Evolutionary conservation across 2,329 filamentous ascomycete genomes (phyloP), one percentile per base, ranked within the genome.

Genomic region (Massarina eburnea): DNA sequence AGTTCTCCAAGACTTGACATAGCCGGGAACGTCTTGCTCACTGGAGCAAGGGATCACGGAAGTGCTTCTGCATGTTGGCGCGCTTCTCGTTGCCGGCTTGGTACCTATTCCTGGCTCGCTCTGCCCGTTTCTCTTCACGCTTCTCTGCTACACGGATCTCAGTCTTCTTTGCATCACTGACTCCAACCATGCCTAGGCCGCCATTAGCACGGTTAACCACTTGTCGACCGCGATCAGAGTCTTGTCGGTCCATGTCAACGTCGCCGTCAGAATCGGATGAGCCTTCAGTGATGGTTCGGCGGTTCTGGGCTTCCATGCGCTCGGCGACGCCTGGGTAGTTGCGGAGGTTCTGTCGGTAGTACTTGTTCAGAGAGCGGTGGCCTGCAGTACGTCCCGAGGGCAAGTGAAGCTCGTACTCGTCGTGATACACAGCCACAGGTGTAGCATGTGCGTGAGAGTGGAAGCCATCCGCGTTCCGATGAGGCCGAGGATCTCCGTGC

Each of bases 321-420:
- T 96, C 91, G 47, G 88, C 86, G 0, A 84, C 75, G 2, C 88
- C 85, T 2, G 91, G 91, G 68, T 96, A 86, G 69, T 83, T 88
- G 71, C 87, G 84, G 34, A 99, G 78, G 72, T 97, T 97, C 74
- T 99, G 94, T 48, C 89, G 85, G 75, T 85, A 99, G 73, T 97
- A 97, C 57, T 82, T 85, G 64, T 88, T 86, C 43, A 96, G 74
- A 7, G 89, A 94, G 38, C 94, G 84, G 69, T 99, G 94, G 30
- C 94, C 94, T 29, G 95, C 91, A 7, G 88, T 88, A 50, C 88
- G 86, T 42, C 94, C 94, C 4, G 88, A 90, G 1, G 94, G 94
- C 10, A 99, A 82, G 64, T 99, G 91, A 42, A 99, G 80, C 71
- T 97, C 94, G 62, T 89, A 91, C 35, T 99, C 94, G 59, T 95